Base-by-base conservation (phyloP, 2,329 filamentous ascomycete species). In the Fusarium odoratissimum region DNA sequence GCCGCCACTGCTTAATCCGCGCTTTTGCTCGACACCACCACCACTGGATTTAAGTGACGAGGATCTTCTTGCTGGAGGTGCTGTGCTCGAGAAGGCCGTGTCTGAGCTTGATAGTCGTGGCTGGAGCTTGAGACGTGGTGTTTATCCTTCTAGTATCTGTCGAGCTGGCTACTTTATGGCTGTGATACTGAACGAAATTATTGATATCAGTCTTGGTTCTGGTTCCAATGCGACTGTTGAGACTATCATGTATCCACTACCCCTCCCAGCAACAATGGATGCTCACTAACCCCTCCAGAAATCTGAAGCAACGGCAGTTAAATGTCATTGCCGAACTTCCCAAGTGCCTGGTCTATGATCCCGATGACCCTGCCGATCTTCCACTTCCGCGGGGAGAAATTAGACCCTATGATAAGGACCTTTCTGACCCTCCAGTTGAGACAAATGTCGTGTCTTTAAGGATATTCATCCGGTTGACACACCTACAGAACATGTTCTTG, bases 401-500 rank as follows among this genome's bases (percentile, higher is more conserved):
- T 1, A 3, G 8, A 0, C 3, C 31, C 0, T 25, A 48, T 4
- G 55, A 49, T 1, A 67, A 23, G 1, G 63, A 67, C 3, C 13
- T 67, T 11, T 38, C 63, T 8, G 64, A 67, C 19, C 41, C 64
- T 8, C 55, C 28, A 0, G 8, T 62, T 2, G 55, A 48, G 2
- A 16, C 35, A 7, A 62, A 67, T 0, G 8, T 33, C 5, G 33
- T 67, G 1, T 60, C 64, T 0, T n/a, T 67, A 3, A 54, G 21
- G 8, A 67, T 67, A 5, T 67, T 67, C 6, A 25, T 21, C 2
- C 41, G 63, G 6, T 23, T 67, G n/a, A 61, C 63, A 1, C 63
- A 67, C 21, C 8, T 67, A 0, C 64, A 67, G 8, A 67, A 67
- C 5, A 67, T 67, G 63, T 67, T 67, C 30, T 17, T 67, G 1